These are phyloP conservation scores for Ceratobasidium sp. DNA, from an alignment of 1,284 basidiomycete genomes.

Conservation along the genomic window DNA sequence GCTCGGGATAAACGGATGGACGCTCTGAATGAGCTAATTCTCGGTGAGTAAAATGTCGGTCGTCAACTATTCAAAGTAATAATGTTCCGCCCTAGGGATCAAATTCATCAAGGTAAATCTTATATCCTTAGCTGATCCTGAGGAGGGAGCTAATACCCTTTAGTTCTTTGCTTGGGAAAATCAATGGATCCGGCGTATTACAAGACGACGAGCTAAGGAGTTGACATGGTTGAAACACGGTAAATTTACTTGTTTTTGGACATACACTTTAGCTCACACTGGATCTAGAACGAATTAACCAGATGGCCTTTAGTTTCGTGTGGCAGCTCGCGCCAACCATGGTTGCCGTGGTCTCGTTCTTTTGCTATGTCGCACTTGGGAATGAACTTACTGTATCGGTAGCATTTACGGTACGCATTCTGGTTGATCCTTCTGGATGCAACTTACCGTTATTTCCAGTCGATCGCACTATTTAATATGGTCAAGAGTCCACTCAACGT, in stretches of 20 bases:
- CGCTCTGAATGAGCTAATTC: slow-evolving; percentile 86
- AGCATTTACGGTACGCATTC: slow-evolving; percentile 73
- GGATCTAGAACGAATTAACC: slow-evolving; percentile 70
- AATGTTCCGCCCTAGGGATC: slow-evolving; percentile 58
- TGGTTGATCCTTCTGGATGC: neutral
- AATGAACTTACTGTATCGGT: slow-evolving; percentile 73
- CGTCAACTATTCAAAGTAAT: neutral
- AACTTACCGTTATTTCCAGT: slow-evolving; percentile 56
- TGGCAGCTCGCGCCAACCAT: slow-evolving; percentile 77
- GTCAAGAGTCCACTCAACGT: slow-evolving; percentile 72
- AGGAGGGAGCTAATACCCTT: neutral
- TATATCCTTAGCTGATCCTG: neutral
- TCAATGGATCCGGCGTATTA: slow-evolving; percentile 74
- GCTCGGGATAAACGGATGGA: slow-evolving; percentile 88
- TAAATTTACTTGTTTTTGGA: slow-evolving; percentile 53
- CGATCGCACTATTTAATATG: slow-evolving; percentile 74
- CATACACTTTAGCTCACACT: slow-evolving; percentile 38
- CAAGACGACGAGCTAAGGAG: slow-evolving; percentile 64
- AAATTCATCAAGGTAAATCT: slow-evolving; percentile 77
- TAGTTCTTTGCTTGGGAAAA: slow-evolving; percentile 85
- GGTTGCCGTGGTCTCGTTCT: slow-evolving; percentile 77
- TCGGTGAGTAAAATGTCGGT: slow-evolving; percentile 60
- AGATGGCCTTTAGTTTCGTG: slow-evolving; percentile 70
- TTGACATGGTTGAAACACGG: slow-evolving; percentile 79
- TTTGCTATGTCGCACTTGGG: slow-evolving; percentile 70